Evolutionary conservation across 768 basidiomycete species (phyloP).

Genomic region (Gloeostereum incarnatum): DNA sequence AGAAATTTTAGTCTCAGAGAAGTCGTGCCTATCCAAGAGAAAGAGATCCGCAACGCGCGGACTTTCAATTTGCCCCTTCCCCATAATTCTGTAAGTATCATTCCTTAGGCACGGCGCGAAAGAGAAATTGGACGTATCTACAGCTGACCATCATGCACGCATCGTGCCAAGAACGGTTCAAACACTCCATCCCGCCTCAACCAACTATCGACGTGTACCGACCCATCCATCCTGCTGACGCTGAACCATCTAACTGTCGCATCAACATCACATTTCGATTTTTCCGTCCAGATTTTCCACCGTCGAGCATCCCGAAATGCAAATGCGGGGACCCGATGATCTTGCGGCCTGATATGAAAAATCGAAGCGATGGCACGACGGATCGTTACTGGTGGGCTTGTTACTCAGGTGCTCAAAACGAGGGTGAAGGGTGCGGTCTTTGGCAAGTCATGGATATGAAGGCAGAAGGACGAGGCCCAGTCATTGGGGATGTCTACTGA

Average conservation of each 20-base stretch:
- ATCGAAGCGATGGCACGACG: constrained; percentile 39
- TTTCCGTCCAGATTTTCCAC: constrained; percentile 73
- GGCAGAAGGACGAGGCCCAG: constrained; percentile 54
- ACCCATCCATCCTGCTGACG: constrained; percentile 35
- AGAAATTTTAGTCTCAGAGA: constrained; percentile 70
- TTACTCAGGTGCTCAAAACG: constrained; percentile 73
- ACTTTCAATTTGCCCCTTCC: constrained; percentile 71
- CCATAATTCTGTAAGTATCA: constrained; percentile 63
- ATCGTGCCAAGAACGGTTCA: constrained; percentile 73
- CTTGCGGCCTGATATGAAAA: constrained; percentile 74
- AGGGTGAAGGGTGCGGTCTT: constrained; percentile 72
- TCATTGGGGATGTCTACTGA: constrained; percentile 12
- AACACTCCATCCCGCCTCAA: constrained; percentile 73
- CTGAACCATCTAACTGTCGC: constrained; percentile 51
- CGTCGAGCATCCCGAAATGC: constrained; percentile 59
- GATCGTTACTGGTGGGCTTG: constrained; percentile 78
- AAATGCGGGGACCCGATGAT: constrained; percentile 66
- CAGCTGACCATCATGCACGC: constrained; percentile 87
- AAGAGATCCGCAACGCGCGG: constrained; percentile 43
- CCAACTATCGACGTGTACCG: constrained; percentile 61
- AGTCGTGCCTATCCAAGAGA: constrained; percentile 59
- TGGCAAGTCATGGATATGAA: constrained; percentile 70
- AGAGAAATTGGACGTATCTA: too few relatives aligned
- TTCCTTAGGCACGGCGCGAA: too few relatives aligned
- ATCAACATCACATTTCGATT: constrained; percentile 87